Evolutionary conservation across 208 protist species (phyloP).

Genomic region (Trypanosoma vivax): DNA sequence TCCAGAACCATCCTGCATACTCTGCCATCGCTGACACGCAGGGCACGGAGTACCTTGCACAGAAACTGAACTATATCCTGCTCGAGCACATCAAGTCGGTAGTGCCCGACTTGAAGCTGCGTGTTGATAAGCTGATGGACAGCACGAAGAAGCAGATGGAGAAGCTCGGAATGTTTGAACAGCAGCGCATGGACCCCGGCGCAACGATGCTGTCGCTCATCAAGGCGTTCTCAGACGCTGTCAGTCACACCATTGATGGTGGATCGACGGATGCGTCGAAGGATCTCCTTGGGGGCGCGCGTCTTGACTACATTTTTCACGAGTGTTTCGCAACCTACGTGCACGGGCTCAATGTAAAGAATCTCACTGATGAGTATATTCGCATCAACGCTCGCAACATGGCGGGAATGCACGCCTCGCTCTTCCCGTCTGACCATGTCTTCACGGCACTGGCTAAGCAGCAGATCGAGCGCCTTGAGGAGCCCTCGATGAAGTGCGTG

Average conservation of each 20-base stretch:
- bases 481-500: conserved; percentile 93
- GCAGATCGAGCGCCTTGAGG: conserved; percentile 93
- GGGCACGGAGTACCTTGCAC: conserved; percentile 89
- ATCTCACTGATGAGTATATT: conserved; percentile 93
- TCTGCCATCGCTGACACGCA: conserved; percentile 63
- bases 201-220: conserved; percentile 81
- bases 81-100: conserved; percentile 93
- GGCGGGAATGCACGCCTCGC: conserved; percentile 92
- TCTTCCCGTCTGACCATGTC: conserved; percentile 96
- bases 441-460: conserved; percentile 95
- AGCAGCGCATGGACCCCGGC: conserved; percentile 74
- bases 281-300: conserved; percentile 93
- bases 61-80: conserved; percentile 90
- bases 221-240: conserved; percentile 82
- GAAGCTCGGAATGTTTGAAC: conserved; percentile 83
- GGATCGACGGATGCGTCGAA: conserved; percentile 81
- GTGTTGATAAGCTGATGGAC: conserved; percentile 85
- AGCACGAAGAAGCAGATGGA: conserved; percentile 85
- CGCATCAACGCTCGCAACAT: conserved; percentile 94
- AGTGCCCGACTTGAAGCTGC: conserved; percentile 92
- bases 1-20: conserved; percentile 91
- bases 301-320: conserved; percentile 96
- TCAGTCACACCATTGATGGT: conserved; percentile 94
- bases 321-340: conserved; percentile 91
- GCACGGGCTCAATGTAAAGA: conserved; percentile 77